Conservation (phyloP, 169 alveolate genomes). For the Babesia ovata region DNA sequence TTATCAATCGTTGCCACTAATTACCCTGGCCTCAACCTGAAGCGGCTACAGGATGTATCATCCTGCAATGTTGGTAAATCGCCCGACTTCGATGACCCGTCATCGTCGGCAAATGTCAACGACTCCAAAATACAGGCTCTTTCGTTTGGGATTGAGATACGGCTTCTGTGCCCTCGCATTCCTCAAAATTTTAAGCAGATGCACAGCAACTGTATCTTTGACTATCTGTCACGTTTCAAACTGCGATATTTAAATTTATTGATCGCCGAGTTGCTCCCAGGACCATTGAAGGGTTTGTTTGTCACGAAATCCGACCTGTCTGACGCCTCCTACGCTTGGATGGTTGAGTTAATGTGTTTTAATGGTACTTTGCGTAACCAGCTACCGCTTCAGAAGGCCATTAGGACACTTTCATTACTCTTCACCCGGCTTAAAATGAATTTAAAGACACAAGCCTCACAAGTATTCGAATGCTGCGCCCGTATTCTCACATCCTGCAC, state of each 20-base stretch:
- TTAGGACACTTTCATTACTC: slow-evolving; percentile 33
- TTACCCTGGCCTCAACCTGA: slow-evolving; percentile 27
- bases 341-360: slow-evolving; percentile 29
- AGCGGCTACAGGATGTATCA: slow-evolving; percentile 42
- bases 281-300: background rate
- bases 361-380: background rate
- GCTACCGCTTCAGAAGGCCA: slow-evolving; percentile 18
- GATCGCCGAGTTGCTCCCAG: slow-evolving; percentile 46
- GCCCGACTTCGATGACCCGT: background rate
- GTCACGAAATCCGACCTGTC: background rate
- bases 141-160: slow-evolving; percentile 49
- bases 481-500: slow-evolving; percentile 4
- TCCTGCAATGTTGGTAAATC: slow-evolving; percentile 22
- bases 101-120: background rate
- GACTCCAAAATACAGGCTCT: slow-evolving; percentile 15
- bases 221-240: slow-evolving; percentile 30
- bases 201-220: slow-evolving; percentile 46
- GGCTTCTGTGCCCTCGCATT: slow-evolving; percentile 55
- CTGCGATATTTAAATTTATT: slow-evolving; percentile 32
- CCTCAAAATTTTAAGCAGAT: slow-evolving; percentile 45
- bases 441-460: slow-evolving; percentile 8
- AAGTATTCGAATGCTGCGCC: slow-evolving; percentile 25
- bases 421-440: slow-evolving; percentile 30
- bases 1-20: slow-evolving; percentile 10
- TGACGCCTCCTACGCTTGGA: slow-evolving; percentile 14